Percentiles rank a stretch among this genome's conserved stretches.
These are phyloP conservation scores for Fusarium euwallaceae DNA, from an alignment of 2,329 filamentous ascomycete genomes.

Conservation along the genomic window DNA sequence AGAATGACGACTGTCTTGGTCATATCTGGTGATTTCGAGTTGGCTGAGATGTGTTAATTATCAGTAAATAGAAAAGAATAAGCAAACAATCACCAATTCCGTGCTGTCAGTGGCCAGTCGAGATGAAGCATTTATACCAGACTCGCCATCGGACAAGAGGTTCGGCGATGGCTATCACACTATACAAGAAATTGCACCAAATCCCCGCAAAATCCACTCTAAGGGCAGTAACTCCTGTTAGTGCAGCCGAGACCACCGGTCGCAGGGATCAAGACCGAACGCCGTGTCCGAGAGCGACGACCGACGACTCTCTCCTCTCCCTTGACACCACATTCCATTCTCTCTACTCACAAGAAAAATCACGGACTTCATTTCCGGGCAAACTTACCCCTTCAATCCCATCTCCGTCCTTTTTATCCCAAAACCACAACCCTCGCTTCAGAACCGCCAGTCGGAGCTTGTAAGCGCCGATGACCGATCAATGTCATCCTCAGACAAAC, in stretches of 20 bases:
- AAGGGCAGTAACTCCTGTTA: conserved; percentile 8
- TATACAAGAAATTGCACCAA: background rate
- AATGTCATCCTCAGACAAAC: conserved; percentile 13
- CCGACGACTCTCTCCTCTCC: conserved; percentile 21
- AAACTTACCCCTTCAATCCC: background rate
- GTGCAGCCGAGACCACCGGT: conserved; percentile 14
- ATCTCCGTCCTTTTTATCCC: background rate
- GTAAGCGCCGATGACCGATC: conserved; percentile 39
- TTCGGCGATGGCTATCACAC: background rate
- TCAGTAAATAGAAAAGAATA: background rate
- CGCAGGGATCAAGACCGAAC: conserved; percentile 44
- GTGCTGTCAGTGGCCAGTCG: background rate
- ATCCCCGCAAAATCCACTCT: too few relatives aligned
- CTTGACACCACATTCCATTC: background rate
- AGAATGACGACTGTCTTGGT: conserved; percentile 65
- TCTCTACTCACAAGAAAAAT: background rate
- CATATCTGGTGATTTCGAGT: conserved; percentile 50
- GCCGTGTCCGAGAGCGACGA: conserved; percentile 47
- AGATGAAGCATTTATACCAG: background rate
- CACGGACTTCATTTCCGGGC: background rate
- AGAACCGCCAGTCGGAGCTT: conserved; percentile 11
- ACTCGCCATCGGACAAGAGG: conserved; percentile 20
- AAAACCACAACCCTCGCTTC: background rate
- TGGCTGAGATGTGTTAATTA: background rate
- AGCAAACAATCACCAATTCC: background rate